These are phyloP conservation scores for Penicillium sp. DNA, from an alignment of 2,329 filamentous ascomycete genomes.

Conservation along the genomic window DNA sequence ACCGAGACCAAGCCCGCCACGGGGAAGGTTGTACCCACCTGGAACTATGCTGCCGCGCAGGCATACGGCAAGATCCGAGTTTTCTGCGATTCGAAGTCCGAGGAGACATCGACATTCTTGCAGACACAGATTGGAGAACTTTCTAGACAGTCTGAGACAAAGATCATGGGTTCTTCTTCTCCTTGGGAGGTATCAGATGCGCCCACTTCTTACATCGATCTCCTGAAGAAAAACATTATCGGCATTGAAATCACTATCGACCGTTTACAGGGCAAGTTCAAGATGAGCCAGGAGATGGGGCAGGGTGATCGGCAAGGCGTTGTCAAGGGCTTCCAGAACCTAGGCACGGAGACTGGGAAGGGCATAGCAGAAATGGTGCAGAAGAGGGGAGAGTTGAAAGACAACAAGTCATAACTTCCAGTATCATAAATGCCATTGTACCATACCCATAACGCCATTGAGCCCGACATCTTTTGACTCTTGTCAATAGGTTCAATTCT, in stretches of 20 bases:
- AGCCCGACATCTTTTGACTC: neutral
- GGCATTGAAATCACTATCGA: constrained; percentile 65
- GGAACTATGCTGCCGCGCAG: constrained; percentile 72
- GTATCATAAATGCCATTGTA: neutral
- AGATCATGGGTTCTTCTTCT: constrained; percentile 60
- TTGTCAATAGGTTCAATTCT: neutral
- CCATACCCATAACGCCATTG: neutral
- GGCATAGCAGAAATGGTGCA: constrained; percentile 42
- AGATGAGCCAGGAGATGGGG: constrained; percentile 68
- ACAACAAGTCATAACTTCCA: constrained; percentile 12
- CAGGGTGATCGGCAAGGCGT: constrained; percentile 62
- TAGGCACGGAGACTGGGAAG: constrained; percentile 47
- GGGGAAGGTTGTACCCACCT: constrained; percentile 71
- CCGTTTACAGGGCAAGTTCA: constrained; percentile 64
- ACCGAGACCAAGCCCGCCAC: constrained; percentile 66
- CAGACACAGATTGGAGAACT: constrained; percentile 17
- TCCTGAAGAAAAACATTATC: constrained; percentile 64
- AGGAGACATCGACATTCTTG: constrained; percentile 56
- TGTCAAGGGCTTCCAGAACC: constrained; percentile 58
- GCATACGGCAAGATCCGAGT: constrained; percentile 64
- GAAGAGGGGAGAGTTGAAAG: constrained; percentile 35
- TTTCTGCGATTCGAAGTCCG: constrained; percentile 56
- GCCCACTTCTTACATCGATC: constrained; percentile 60
- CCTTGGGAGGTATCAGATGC: constrained; percentile 65
- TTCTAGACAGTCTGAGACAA: constrained; percentile 55